Base-by-base conservation (phyloP, 495 filamentous ascomycete genomes). In the Penicillium cosmopolitanum region DNA sequence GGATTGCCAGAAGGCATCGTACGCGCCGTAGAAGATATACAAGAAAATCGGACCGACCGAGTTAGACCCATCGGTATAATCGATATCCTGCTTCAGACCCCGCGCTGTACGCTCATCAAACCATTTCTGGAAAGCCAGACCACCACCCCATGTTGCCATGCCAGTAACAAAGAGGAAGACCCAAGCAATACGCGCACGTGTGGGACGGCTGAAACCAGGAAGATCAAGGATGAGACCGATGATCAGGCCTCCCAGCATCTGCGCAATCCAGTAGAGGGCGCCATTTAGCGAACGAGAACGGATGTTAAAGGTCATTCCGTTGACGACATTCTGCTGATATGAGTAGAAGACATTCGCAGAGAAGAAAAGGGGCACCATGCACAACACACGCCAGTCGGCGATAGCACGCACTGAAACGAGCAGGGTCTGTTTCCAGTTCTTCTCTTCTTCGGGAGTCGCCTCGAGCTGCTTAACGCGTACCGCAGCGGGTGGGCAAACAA, bases 301-400 rank as follows among this genome's bases (percentile, higher is more conserved):
- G 56, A 80, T 75, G 51, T 80, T 74, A 66, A 89, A 80, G 11
- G 70, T 77, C 64, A 79, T 67, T 5, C 71, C 68, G 55, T 80
- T 82, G 34, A 81, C 76, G 25, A 82, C 85, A 54, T 84, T 84
- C 67, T 86, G 84, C 63, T 87, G 85, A 67, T 91, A 85, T 4
- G 88, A 90, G 73, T 92, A 92, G 76, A 93, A 94, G 66, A 86
- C 87, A 63, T 93, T 93, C 66, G 88, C 90, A 21, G 84, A 76
- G 63, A 79, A 79, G 70, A 84, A 84, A 38, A 83, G 69, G 1
- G 82, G 82, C 23, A 83, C 61, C 65, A 84, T 76, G 46, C 74
- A 77, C 31, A 81, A 38, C 16, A 81, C 74, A 15, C 74, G 70
- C 66, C 73, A 72, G 51, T 83, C 71, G 16, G 58, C 58, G 21